phyloP scores from a whole-genome alignment of 2,329 filamentous ascomycete genomes.

The Sarocladium brachiariae region DNA sequence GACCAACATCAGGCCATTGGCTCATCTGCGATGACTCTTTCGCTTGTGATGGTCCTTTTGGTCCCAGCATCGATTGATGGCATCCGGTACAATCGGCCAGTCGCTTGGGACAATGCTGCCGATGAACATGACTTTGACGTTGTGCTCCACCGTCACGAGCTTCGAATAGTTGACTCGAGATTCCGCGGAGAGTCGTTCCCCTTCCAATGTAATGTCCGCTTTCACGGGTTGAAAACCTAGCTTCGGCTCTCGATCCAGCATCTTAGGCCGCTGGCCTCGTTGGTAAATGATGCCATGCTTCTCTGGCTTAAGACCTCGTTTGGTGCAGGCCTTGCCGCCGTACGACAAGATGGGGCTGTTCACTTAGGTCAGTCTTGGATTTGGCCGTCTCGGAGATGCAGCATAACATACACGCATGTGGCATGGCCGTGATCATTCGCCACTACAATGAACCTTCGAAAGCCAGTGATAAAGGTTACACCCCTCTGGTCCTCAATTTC shows the following conservation, averaged over 20 bases:
- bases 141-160: slow-evolving; percentile 49
- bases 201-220: slow-evolving; percentile 33
- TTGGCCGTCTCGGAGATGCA: background rate
- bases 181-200: slow-evolving; percentile 39
- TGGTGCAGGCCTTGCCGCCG: slow-evolving; percentile 43
- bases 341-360: slow-evolving; percentile 50
- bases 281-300: slow-evolving; percentile 47
- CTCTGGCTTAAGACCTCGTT: slow-evolving; percentile 43
- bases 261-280: slow-evolving; percentile 22
- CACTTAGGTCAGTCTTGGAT: slow-evolving; percentile 5
- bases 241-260: slow-evolving; percentile 34
- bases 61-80: slow-evolving; percentile 44
- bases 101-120: slow-evolving; percentile 31
- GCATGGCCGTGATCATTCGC: slow-evolving; percentile 45
- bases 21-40: slow-evolving; percentile 15
- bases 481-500: slow-evolving; percentile 27
- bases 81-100: slow-evolving; percentile 28
- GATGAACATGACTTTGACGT: slow-evolving; percentile 50
- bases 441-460: slow-evolving; percentile 49
- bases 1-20: slow-evolving; percentile 9
- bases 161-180: slow-evolving; percentile 55
- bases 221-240: slow-evolving; percentile 42
- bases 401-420: slow-evolving; percentile 44
- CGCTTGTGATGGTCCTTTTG: slow-evolving; percentile 33
- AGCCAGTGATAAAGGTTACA: slow-evolving; percentile 39